Base-by-base conservation (phyloP, 441 rosid genomes). In the Rhodomyrtus psidioides region DNA sequence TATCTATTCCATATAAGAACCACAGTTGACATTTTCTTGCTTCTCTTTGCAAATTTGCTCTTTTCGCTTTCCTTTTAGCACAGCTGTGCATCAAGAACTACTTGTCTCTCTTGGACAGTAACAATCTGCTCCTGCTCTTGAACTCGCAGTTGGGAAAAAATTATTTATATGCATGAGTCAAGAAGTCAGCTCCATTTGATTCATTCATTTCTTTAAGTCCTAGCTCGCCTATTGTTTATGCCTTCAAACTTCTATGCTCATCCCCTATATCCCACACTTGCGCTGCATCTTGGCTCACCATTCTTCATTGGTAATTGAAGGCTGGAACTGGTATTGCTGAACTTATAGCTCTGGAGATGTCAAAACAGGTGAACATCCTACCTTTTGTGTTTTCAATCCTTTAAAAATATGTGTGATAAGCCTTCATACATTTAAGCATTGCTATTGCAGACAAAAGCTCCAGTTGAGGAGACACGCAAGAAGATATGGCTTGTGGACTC, bases 401-500 rank as follows among this genome's bases (percentile, higher is more conserved):
- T 9, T 34, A 28, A 53, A 82, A 70, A 21, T 5, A 70, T 21
- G 79, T 0, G 5, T 0, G 16, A 23, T 21, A 39, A 39, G 4
- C 16, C 79, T 70, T 39, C 26, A 8, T 62, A 16, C n/a, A 12
- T 42, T 82, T 46, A 27, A 70, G 28, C n/a, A 14, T 54, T 49
- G 49, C 53, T 55, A 30, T 65, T 83, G 55, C 85, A 86, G 87
- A 58, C 82, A n/a, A 26, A 82, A 86, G 44, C 81, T n/a, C 49
- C 87, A 17, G 49, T 86, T 54, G 84, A 54, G 83, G 87, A 82
- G 28, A 82, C 87, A 21, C 87, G 87, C 65, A 82, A 86, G 84
- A 86, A 86, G 65, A 86, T 86, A 21, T 86, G 87, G 87, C 87
- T 86, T 15, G 87, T 86, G 21, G 87, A 86, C 84, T 86, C 87